A percentile compares a stretch with the other conserved stretches of the same genome.
phyloP scores from a whole-genome alignment of 2,329 filamentous ascomycete genomes.

The Trichoderma sp. region DNA sequence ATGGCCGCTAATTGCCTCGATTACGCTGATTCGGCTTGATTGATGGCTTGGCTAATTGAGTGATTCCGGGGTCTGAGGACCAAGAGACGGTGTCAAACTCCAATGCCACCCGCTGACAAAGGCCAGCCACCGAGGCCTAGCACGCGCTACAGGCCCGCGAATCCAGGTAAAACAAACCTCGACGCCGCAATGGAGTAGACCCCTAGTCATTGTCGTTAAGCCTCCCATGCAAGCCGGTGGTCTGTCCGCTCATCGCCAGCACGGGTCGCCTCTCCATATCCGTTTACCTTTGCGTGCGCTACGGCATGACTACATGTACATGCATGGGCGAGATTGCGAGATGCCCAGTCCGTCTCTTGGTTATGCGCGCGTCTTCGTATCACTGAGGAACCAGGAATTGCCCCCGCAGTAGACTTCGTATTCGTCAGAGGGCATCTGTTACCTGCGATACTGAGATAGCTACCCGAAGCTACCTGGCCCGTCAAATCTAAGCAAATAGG shows the following conservation, averaged over 20 bases:
- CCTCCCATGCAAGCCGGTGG: conserved; percentile 19
- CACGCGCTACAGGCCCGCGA: not conserved
- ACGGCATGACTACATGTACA: conserved; percentile 26
- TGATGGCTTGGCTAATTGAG: not conserved
- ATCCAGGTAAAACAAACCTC: conserved; percentile 19
- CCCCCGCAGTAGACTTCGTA: conserved; percentile 30
- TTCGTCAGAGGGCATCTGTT: conserved; percentile 26
- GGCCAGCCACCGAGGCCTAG: not conserved
- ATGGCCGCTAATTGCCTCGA: not conserved
- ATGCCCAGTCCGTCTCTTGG: conserved; percentile 24
- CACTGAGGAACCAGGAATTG: conserved; percentile 27
- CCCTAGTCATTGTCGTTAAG: conserved; percentile 2
- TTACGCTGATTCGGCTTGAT: not conserved
- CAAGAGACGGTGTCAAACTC: conserved; percentile 3
- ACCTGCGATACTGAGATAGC: conserved; percentile 18
- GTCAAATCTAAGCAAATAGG: not conserved
- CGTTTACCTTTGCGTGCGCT: conserved; percentile 5
- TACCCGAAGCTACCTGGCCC: conserved; percentile 10
- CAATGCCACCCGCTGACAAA: conserved; percentile 21
- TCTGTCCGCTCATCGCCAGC: conserved; percentile 4
- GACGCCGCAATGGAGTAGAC: conserved; percentile 22
- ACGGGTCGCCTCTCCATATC: not conserved
- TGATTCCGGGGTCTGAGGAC: not conserved
- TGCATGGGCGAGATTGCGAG: conserved; percentile 25
- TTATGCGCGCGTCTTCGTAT: conserved; percentile 28